Base-by-base conservation (phyloP, 441 rosid genomes). In the Mallotus japonicus region DNA sequence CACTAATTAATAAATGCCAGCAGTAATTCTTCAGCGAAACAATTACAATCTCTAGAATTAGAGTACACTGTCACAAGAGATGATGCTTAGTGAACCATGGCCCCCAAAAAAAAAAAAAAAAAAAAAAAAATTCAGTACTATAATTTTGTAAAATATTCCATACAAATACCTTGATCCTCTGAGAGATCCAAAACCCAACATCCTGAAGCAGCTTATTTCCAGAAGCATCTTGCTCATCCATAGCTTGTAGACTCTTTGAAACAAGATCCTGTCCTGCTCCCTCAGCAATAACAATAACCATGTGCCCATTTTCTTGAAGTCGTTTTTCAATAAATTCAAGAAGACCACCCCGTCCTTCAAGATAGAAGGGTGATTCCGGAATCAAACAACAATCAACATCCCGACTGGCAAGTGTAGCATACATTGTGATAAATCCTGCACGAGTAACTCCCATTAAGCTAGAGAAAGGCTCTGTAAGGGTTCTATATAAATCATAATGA, bases 301-400 rank as follows among this genome's bases (percentile, higher is more conserved):
- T 88, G 84, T 92, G 97, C 34, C 92, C 95, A 37, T 84, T 82
- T 73, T 90, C 97, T 78, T 85, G 87, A 56, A 92, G 90, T 55
- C 88, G 82, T 76, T 76, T 86, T 20, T 79, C 85, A 12, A 88
- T 80, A 78, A 71, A 90, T 79, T 92, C 89, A 62, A 75, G 83
- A 51, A 92, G 89, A 59, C 97, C 97, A 55, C 95, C 95, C 44
- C 81, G 74, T 59, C 97, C 95, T 77, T 92, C 95, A 17, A 92
- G 90, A 78, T 83, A 90, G 80, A 92, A 92, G 22, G 93, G 92
- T 42, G 93, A 92, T 84, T 90, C 95, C 0, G 97, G 97, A 78
- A 92, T 92, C 85, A 92, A 85, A 79, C 97, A 90, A 76, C 95
- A 90, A 75, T 92, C 97, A 34, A 92, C 95, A 64, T 92, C 95